Evolutionary conservation across 371 early-diverging fungal species (phyloP).

Genomic region (Apophysomyces variabilis): DNA sequence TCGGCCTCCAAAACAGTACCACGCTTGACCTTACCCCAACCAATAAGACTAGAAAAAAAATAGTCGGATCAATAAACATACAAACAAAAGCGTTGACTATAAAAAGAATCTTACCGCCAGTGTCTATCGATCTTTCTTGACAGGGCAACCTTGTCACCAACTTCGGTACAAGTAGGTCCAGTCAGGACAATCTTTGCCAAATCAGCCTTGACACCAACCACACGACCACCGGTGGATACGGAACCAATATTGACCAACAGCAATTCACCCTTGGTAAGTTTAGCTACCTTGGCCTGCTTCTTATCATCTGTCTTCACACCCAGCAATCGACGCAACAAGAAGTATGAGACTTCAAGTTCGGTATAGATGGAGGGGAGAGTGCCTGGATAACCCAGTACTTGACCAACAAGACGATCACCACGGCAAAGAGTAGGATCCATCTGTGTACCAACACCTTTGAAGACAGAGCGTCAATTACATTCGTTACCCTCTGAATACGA

Average conservation of each 20-base stretch:
- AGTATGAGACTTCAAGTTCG: constrained; percentile 97
- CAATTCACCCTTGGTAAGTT: constrained; percentile 94
- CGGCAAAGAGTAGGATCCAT: constrained; percentile 99
- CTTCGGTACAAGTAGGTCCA: constrained; percentile 97
- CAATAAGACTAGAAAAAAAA: constrained; percentile 77
- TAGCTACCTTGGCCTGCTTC: constrained; percentile 94
- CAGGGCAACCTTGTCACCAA: constrained; percentile 98
- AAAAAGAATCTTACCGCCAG: constrained; percentile 84
- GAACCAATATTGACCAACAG: constrained; percentile 99
- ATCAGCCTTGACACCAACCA: constrained; percentile 92
- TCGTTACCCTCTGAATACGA: neutral
- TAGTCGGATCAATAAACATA: neutral
- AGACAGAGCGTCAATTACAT: neutral
- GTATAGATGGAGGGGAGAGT: constrained; percentile 96
- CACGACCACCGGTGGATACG: constrained; percentile 97
- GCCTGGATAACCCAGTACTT: constrained; percentile 97
- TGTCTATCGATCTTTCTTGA: constrained; percentile 98
- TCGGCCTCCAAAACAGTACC: constrained; percentile 83
- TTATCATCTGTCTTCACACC: constrained; percentile 97
- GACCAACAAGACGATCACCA: constrained; percentile 99
- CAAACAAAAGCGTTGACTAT: neutral
- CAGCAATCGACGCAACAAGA: constrained; percentile 95
- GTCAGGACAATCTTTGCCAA: constrained; percentile 94
- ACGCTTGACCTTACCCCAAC: constrained; percentile 96
- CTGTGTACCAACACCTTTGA: constrained; percentile 95